Conservation (phyloP, 2,329 filamentous ascomycete genomes). For the Rosellinia necatrix region DNA sequence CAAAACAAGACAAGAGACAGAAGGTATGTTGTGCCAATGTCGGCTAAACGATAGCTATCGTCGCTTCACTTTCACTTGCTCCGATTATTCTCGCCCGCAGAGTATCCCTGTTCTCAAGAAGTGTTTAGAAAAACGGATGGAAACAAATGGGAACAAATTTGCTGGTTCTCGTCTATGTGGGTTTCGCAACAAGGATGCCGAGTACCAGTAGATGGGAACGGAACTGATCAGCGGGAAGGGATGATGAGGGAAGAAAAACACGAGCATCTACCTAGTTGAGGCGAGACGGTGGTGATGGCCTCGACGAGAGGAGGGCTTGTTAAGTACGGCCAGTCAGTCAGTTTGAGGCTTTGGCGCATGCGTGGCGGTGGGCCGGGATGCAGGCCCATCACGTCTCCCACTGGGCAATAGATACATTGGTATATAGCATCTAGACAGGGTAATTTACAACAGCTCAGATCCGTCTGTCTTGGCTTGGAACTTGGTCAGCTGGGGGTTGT, state of each 20-base stretch:
- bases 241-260: conserved; percentile 17
- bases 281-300: conserved; percentile 20
- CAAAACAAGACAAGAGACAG: background rate
- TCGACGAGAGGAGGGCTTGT: conserved; percentile 24
- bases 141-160: conserved; percentile 2
- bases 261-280: conserved; percentile 20
- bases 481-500: conserved; percentile 26
- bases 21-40: conserved; percentile 17
- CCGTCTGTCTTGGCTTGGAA: conserved; percentile 30
- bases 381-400: conserved; percentile 33
- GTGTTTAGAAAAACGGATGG: conserved; percentile 5
- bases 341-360: conserved; percentile 41
- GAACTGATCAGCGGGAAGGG: conserved; percentile 4
- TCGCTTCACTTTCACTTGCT: conserved; percentile 28
- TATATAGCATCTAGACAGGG: conserved; percentile 31
- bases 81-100: conserved; percentile 14
- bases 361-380: conserved; percentile 38
- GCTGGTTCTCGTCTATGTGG: conserved; percentile 13
- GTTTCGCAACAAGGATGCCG: conserved; percentile 9
- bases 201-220: conserved; percentile 18
- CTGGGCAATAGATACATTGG: conserved; percentile 18
- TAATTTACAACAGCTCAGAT: conserved; percentile 36
- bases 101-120: conserved; percentile 20
- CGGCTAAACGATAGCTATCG: conserved; percentile 24
- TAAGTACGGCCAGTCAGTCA: conserved; percentile 42